A percentile compares a stretch with the other conserved stretches of the same genome.
Evolutionary conservation across 2,329 filamentous ascomycete genomes (phyloP).

Genomic region (Fusarium albosuccineum): DNA sequence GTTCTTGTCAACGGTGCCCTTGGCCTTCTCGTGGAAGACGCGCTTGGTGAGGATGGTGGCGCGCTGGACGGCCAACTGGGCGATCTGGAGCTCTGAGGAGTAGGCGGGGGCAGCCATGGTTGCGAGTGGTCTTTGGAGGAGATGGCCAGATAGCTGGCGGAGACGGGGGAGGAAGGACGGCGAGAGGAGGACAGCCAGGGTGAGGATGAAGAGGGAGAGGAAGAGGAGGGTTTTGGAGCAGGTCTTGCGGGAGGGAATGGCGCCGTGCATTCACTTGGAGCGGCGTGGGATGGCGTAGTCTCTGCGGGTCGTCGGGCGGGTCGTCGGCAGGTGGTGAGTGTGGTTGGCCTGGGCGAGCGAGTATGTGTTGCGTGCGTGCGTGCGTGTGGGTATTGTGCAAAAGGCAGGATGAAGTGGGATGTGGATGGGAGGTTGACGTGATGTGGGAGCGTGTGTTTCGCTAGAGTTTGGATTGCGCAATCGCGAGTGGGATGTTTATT

Average conservation of each 20-base stretch:
- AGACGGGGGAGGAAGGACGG: conserved; percentile 46
- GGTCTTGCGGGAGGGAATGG: conserved; percentile 16
- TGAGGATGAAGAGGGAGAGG: conserved; percentile 44
- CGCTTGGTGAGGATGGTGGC: conserved; percentile 68
- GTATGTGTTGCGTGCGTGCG: too few relatives aligned
- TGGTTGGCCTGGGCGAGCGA: conserved; percentile 16
- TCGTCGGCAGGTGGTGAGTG: conserved; percentile 28
- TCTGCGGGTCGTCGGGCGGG: conserved; percentile 43
- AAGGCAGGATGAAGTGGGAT: conserved; percentile 9
- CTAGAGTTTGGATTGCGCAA: conserved; percentile 10
- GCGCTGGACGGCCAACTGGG: conserved; percentile 89
- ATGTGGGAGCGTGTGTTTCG: conserved; percentile 13
- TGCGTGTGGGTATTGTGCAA: too few relatives aligned
- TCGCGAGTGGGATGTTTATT: conserved; percentile 4
- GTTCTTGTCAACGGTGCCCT: conserved; percentile 90
- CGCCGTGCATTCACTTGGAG: conserved; percentile 29
- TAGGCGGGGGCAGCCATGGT: conserved; percentile 64
- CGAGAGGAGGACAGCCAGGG: conserved; percentile 46
- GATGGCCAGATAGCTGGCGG: conserved; percentile 44
- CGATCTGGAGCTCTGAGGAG: conserved; percentile 82
- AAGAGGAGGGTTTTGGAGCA: conserved; percentile 25
- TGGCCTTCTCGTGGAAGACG: conserved; percentile 83
- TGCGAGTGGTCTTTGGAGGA: conserved; percentile 42
- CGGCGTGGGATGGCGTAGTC: conserved; percentile 39
- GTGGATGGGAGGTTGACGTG: conserved; percentile 23